Percentiles rank a stretch among this genome's conserved stretches.
Evolutionary conservation across 1,139 yeast genomes (phyloP).

Genomic region (Scheffersomyces parashehatae): DNA sequence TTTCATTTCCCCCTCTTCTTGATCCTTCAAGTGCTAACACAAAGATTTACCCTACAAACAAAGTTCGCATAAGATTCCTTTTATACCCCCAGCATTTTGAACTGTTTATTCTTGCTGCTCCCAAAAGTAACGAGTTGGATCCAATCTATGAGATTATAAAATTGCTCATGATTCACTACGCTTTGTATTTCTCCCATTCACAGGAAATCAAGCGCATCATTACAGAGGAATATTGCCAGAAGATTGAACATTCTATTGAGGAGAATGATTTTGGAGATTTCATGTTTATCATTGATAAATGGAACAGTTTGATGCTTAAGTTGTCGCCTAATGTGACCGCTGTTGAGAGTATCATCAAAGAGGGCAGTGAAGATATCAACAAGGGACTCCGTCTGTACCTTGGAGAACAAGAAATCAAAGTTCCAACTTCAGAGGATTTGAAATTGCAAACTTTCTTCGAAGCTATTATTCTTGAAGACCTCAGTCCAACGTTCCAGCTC

Average conservation of each 20-base stretch:
- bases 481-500: slow-evolving; percentile 12
- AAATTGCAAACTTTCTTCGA: slow-evolving; percentile 25
- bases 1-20: slow-evolving; percentile 38
- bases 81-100: slow-evolving; percentile 45
- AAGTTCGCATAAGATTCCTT: slow-evolving; percentile 35
- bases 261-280: slow-evolving; percentile 36
- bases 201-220: slow-evolving; percentile 35
- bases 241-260: slow-evolving; percentile 31
- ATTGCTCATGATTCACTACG: slow-evolving; percentile 43
- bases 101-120: slow-evolving; percentile 42
- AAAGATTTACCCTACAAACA: slow-evolving; percentile 29
- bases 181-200: slow-evolving; percentile 43
- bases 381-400: slow-evolving; percentile 28
- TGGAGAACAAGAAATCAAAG: slow-evolving; percentile 14
- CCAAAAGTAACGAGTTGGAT: slow-evolving; percentile 60
- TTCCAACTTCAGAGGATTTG: slow-evolving; percentile 21
- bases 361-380: slow-evolving; percentile 29
- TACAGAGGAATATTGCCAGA: slow-evolving; percentile 34
- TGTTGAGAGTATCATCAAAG: slow-evolving; percentile 1
- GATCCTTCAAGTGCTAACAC: slow-evolving; percentile 14
- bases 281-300: slow-evolving; percentile 39
- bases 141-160: slow-evolving; percentile 74
- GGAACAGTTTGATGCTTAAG: slow-evolving; percentile 42
- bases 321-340: slow-evolving; percentile 31
- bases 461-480: slow-evolving; percentile 22